These are phyloP conservation scores for Boletus pseudopeckii DNA, from an alignment of 768 basidiomycete species.

Conservation along the genomic window DNA sequence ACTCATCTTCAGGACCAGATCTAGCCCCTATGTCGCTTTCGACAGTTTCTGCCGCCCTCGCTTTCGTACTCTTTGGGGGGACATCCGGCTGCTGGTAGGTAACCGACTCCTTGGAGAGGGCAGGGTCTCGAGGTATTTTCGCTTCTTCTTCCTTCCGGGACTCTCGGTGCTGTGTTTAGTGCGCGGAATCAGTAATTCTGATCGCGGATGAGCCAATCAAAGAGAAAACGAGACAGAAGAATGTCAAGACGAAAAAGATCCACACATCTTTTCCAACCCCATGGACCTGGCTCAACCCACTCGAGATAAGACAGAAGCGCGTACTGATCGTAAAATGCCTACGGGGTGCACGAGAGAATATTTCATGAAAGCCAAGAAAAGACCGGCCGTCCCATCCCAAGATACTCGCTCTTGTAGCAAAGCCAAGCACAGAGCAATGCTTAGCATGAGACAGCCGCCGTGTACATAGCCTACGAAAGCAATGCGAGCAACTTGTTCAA, in stretches of 20 bases:
- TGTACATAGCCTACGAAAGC: neutral
- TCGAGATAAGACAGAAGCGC: neutral
- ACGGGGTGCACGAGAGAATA: too few relatives aligned
- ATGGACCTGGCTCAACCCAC: neutral
- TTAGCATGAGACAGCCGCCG: neutral
- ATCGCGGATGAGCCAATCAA: neutral
- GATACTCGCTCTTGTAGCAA: neutral
- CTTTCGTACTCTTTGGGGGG: neutral
- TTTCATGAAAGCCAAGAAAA: neutral
- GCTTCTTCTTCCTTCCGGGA: neutral
- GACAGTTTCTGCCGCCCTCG: neutral
- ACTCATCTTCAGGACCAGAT: neutral
- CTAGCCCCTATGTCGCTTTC: neutral
- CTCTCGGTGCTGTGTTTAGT: conserved; percentile 1
- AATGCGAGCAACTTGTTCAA: neutral
- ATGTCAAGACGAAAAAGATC: neutral
- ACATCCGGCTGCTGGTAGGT: neutral
- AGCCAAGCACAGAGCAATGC: neutral
- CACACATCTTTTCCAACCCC: neutral
- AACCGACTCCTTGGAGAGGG: neutral
- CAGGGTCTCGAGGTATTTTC: neutral
- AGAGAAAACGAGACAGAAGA: neutral
- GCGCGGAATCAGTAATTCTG: conserved; percentile 5
- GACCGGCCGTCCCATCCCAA: neutral
- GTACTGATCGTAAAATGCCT: neutral